Evolutionary conservation across 2,329 filamentous ascomycete species (phyloP), one percentile per base, ranked within the genome.

Genomic region (Cladosporium sp.): DNA sequence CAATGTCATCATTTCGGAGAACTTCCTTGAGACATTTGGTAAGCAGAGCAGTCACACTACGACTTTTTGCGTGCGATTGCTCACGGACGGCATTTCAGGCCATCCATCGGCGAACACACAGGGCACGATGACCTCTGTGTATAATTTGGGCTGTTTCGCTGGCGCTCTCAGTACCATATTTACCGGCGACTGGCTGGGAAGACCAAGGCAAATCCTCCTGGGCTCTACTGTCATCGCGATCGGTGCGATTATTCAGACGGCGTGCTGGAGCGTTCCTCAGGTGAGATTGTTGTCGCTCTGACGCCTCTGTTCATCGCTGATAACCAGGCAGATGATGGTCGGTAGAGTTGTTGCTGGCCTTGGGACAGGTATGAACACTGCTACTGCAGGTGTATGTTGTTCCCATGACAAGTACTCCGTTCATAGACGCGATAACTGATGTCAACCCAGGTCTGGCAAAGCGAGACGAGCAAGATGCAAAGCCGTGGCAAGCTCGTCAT

Each of bases 401-500:
- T 2, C 8, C 40, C 11, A n/a, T 12, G 10, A 46, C n/a, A 46
- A 11, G 10, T n/a, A 46, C 3, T 23, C 6, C 8, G 5, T 12
- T 46, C 7, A 4, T 12, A 21, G n/a, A 23, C 3, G n/a, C 40
- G 2, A 7, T 46, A 46, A 8, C 18, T 46, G 12, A 46, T 46
- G 3, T 12, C 5, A 11, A 0, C 11, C 26, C 23, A 58, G 53
- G 82, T 79, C 28, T 83, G 80, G 80, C 80, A 82, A 67, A 79
- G 79, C 5, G 81, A 83, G 72, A 83, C 81, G 67, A 82, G 79
- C 68, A 82, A 82, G 69, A 79, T 81, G 37, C 79, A 82, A 61
- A 77, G 77, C 58, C 78, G 82, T 62, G 82, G 82, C 11, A 80
- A 83, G 67, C 72, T 84, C 52, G 81, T 84, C 67, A 83, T 84